These are phyloP conservation scores for Citrus mangshanensis DNA, from an alignment of 345 rosid genomes.

Conservation along the genomic window DNA sequence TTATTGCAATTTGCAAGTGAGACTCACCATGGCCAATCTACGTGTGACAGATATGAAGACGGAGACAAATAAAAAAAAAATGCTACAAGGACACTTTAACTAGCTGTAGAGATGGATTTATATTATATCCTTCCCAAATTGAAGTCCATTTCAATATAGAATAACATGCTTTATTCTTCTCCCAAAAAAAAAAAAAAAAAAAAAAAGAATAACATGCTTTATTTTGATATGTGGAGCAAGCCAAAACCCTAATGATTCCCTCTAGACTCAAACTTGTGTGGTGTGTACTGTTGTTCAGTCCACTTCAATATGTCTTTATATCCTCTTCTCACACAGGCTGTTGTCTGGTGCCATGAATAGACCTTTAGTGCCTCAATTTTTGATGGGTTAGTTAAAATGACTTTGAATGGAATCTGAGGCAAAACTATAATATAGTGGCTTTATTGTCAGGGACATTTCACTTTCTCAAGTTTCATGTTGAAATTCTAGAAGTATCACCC, in stretches of 20 bases:
- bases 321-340: neutral
- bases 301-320: neutral
- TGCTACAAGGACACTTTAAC: neutral
- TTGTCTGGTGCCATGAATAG: neutral
- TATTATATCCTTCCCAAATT: neutral
- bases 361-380: neutral
- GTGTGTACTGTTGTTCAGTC: slow-evolving; percentile 20
- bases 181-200: too few species aligned
- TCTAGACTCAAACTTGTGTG: slow-evolving; percentile 8
- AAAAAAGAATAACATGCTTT: neutral
- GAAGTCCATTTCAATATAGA: neutral
- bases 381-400: neutral
- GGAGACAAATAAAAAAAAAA: neutral
- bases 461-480: too few species aligned
- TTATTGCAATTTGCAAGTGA: neutral
- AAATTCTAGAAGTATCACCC: too few species aligned
- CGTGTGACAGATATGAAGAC: neutral
- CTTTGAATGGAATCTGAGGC: too few species aligned
- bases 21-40: neutral
- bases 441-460: too few species aligned
- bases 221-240: neutral
- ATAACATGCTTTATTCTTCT: too few species aligned
- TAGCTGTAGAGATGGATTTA: neutral
- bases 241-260: slow-evolving; percentile 11
- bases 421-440: too few species aligned